These are phyloP conservation scores for Mycosarcoma maydis DNA, from an alignment of 1,284 basidiomycete species.

Conservation along the genomic window DNA sequence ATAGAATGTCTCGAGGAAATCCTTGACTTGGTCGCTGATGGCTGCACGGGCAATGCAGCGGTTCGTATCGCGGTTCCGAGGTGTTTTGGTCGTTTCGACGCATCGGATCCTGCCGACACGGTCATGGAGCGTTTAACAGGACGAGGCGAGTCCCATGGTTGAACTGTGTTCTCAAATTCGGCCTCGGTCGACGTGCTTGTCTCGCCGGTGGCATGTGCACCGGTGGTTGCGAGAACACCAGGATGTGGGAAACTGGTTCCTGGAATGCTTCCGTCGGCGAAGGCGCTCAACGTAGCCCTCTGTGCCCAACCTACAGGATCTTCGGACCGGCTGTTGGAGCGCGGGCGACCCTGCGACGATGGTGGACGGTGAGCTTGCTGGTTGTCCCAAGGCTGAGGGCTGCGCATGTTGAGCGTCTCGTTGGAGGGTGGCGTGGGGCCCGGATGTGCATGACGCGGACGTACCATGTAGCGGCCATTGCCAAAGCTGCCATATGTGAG, in stretches of 20 bases:
- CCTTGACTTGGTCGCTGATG: background rate
- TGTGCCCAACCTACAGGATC: constrained; percentile 15
- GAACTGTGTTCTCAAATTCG: constrained; percentile 25
- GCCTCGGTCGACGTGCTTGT: constrained; percentile 8
- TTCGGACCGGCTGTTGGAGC: constrained; percentile 26
- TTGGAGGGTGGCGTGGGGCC: constrained; percentile 18
- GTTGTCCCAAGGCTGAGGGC: constrained; percentile 11
- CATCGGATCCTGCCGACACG: constrained; percentile 1
- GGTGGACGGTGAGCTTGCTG: background rate
- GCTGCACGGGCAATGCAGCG: background rate
- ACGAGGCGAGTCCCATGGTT: constrained; percentile 38
- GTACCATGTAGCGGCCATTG: constrained; percentile 17
- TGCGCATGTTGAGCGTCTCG: constrained; percentile 16
- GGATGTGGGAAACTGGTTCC: constrained; percentile 42
- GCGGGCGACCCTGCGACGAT: constrained; percentile 5
- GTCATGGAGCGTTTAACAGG: constrained; percentile 11
- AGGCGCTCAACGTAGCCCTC: constrained; percentile 10
- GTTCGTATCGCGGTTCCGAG: background rate
- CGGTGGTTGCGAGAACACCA: constrained; percentile 4
- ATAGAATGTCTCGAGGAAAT: constrained; percentile 3
- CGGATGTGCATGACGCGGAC: constrained; percentile 38
- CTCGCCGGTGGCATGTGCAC: background rate
- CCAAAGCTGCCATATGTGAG: constrained; percentile 11
- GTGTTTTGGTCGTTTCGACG: background rate
- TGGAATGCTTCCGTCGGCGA: constrained; percentile 25